A percentile compares a stretch with the other conserved stretches of the same genome.
Evolutionary conservation across 1,284 basidiomycete species (phyloP).

Genomic region (Puccinia hordei): DNA sequence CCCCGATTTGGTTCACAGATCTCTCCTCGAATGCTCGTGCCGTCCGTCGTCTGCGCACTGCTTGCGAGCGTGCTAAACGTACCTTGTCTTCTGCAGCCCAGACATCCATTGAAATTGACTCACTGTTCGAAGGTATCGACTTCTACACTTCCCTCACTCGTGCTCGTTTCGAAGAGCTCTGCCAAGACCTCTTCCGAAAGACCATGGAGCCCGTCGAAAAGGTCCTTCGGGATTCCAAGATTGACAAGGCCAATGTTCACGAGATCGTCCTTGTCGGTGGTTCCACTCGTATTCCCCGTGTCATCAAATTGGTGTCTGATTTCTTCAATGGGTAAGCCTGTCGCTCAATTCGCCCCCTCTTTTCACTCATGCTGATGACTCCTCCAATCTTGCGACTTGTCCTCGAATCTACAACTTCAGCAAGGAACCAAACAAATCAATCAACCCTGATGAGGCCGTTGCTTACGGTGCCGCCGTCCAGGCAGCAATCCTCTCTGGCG

Average conservation of each 20-base stretch:
- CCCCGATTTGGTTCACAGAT: slow-evolving; percentile 64
- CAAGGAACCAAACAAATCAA: slow-evolving; percentile 65
- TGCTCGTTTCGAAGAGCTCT: slow-evolving; percentile 97
- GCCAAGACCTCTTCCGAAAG: slow-evolving; percentile 93
- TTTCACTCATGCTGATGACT: not conserved
- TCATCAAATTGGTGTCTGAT: slow-evolving; percentile 96
- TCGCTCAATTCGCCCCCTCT: not conserved
- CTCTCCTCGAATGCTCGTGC: slow-evolving; percentile 90
- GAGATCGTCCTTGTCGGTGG: slow-evolving; percentile 98
- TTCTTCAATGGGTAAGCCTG: slow-evolving; percentile 79
- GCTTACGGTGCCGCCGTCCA: slow-evolving; percentile 99
- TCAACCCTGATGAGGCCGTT: slow-evolving; percentile 99
- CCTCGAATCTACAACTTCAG: slow-evolving; percentile 59
- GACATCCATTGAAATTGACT: slow-evolving; percentile 97
- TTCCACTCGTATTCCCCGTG: slow-evolving; percentile 96
- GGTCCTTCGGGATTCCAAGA: slow-evolving; percentile 96
- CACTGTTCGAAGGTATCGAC: slow-evolving; percentile 95
- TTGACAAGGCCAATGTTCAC: slow-evolving; percentile 91
- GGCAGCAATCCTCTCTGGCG: slow-evolving; percentile 95
- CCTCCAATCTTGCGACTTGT: not conserved
- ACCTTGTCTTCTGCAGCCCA: slow-evolving; percentile 95
- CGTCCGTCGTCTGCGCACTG: slow-evolving; percentile 92
- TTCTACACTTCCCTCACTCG: slow-evolving; percentile 98
- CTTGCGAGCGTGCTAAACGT: slow-evolving; percentile 98
- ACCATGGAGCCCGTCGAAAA: slow-evolving; percentile 98